Conservation (phyloP, 176 grass and related monocot genomes). For the Raddia distichophylla region DNA sequence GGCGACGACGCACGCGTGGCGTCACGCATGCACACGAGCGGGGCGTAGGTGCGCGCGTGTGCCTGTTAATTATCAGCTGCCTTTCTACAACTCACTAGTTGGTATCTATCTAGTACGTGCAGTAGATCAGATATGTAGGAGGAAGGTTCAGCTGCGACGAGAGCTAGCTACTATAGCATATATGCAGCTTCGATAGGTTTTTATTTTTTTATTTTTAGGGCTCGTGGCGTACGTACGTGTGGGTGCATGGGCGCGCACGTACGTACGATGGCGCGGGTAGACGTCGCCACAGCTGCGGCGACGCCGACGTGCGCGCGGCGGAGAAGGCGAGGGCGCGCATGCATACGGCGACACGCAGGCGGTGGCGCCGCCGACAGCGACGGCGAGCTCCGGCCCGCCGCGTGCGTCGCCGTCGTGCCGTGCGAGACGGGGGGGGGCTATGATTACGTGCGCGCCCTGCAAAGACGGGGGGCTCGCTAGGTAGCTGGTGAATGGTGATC, state of each 20-base stretch:
- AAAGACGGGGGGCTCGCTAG: neutral
- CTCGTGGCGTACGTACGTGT: slow-evolving; percentile 9
- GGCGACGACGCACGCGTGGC: neutral
- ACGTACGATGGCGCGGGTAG: neutral
- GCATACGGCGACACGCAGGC: neutral
- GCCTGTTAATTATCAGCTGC: neutral
- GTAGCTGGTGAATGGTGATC: neutral
- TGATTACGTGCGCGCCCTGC: neutral
- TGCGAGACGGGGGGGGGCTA: neutral
- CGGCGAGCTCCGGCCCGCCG: neutral
- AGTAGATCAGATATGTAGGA: neutral
- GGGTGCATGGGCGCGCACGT: neutral
- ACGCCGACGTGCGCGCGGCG: slow-evolving; percentile 15
- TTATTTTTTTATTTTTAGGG: neutral
- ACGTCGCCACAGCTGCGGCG: slow-evolving; percentile 30
- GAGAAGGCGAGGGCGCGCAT: neutral
- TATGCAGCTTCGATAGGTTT: neutral
- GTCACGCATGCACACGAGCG: slow-evolving; percentile 32
- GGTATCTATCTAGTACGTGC: neutral
- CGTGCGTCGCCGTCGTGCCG: neutral
- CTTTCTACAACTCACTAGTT: neutral
- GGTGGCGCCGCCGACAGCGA: neutral
- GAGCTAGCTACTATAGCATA: neutral
- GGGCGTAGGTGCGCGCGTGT: neutral
- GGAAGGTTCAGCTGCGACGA: neutral